These are phyloP conservation scores for Trichoderma polysporum DNA, from an alignment of 2,329 filamentous ascomycete species.

Conservation along the genomic window DNA sequence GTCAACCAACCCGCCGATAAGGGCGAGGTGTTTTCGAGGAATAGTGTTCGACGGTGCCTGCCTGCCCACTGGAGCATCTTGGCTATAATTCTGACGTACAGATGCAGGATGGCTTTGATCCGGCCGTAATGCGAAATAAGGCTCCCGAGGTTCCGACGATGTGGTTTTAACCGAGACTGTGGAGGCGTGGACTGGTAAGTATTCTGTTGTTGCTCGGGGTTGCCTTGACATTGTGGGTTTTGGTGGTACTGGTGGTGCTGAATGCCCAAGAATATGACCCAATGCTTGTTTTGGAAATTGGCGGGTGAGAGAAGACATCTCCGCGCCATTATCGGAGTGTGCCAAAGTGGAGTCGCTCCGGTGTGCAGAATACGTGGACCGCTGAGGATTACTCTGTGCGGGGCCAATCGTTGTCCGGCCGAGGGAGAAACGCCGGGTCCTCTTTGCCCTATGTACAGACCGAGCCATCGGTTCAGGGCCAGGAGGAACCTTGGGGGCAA, in stretches of 20 bases:
- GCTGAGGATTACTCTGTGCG: not conserved
- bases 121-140: conserved; percentile 2
- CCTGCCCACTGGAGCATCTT: not conserved
- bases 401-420: not conserved
- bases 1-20: not conserved
- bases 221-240: not conserved
- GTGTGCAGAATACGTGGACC: not conserved
- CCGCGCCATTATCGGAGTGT: not conserved
- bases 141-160: not conserved
- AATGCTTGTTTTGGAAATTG: not conserved
- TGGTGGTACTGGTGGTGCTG: not conserved
- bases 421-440: not conserved
- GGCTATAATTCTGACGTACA: not conserved
- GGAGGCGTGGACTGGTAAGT: not conserved
- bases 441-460: conserved; percentile 20
- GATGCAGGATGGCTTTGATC: not conserved
- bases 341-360: not conserved
- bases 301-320: not conserved
- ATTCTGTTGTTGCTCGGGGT: not conserved
- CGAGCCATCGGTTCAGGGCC: not conserved
- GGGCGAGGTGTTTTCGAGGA: not conserved
- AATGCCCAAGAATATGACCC: not conserved
- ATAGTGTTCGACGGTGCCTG: not conserved
- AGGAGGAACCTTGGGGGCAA: not conserved
- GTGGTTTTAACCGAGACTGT: not conserved